These are phyloP conservation scores for Paraphysoderma sedebokerense DNA, from an alignment of 371 early-diverging fungal species.

Conservation along the genomic window DNA sequence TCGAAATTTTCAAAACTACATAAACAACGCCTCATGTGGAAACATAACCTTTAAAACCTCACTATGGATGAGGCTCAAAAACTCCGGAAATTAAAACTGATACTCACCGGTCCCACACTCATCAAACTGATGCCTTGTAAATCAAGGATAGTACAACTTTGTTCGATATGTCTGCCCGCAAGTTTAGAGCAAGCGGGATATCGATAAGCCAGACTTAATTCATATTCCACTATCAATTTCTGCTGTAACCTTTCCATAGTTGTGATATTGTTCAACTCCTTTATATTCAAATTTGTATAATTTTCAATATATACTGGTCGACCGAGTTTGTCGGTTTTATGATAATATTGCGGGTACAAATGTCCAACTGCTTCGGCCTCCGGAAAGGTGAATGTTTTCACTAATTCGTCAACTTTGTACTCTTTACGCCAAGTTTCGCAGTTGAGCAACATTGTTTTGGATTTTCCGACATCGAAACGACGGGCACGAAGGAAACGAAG, in stretches of 20 bases:
- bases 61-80: no score
- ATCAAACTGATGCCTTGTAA: conserved; percentile 41
- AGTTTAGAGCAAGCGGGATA: conserved; percentile 35
- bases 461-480: conserved; percentile 31
- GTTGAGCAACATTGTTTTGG: conserved; percentile 45
- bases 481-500: conserved; percentile 55
- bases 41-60: no score
- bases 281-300: conserved; percentile 33
- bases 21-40: no score
- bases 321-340: conserved; percentile 50
- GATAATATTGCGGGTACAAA: conserved; percentile 54
- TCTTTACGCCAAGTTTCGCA: conserved; percentile 43
- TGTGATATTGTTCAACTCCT: conserved; percentile 35
- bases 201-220: conserved; percentile 32
- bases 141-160: conserved; percentile 50
- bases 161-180: conserved; percentile 34
- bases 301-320: conserved; percentile 54
- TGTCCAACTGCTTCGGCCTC: conserved; percentile 22
- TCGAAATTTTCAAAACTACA: no score
- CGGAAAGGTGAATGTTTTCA: conserved; percentile 21
- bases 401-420: conserved; percentile 21
- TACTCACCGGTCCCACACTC: no score
- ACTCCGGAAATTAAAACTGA: no score
- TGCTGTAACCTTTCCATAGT: conserved; percentile 38
- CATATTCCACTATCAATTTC: conserved; percentile 47